Base-by-base conservation (phyloP, 495 filamentous ascomycete genomes). In the Penicillium steckii region DNA sequence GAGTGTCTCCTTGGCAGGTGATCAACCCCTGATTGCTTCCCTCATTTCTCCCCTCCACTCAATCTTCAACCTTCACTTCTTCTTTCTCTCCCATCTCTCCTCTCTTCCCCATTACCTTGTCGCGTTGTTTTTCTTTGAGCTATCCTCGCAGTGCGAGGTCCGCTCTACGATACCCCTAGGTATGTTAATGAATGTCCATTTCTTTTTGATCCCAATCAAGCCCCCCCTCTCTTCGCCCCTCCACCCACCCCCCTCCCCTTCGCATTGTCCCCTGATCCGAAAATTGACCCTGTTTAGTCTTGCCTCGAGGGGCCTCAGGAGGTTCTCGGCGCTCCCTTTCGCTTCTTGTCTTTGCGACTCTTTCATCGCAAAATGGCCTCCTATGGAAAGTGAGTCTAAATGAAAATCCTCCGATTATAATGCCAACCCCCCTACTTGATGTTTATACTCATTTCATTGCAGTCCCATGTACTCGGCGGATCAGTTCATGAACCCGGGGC, bases 401-500 rank as follows among this genome's bases (percentile, higher is more conserved):
- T 21, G 1, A 8, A 30, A 5, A 42, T 13, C 27, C 38, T 23
- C 38, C 8, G 4, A 8, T 21, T 23, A n/a, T n/a, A n/a, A n/a
- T n/a, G n/a, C n/a, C n/a, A n/a, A n/a, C n/a, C n/a, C n/a, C 38
- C 38, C 38, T 41, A 1, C 38, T 9, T 6, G 18, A 13, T 41
- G 4, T 23, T 19, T 19, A 22, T 35, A 3, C 32, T 35, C 8
- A 35, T 35, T 13, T 35, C 13, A n/a, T 15, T 13, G n/a, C 13
- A 52, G 61, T 59, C 85, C 81, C 57, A 73, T 83, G 61, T 90
- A 89, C 69, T 74, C 82, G 40, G 74, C 77, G 50, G 81, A 81
- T 62, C 84, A 87, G 67, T 98, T 98, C 73, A 94, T 97, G 88
- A 97, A 97, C 65, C 91, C 94, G 50, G 90, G 94, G 43, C 93